Base-by-base conservation (phyloP, 1,139 yeast genomes). In the Magnusiomyces clavatus region DNA sequence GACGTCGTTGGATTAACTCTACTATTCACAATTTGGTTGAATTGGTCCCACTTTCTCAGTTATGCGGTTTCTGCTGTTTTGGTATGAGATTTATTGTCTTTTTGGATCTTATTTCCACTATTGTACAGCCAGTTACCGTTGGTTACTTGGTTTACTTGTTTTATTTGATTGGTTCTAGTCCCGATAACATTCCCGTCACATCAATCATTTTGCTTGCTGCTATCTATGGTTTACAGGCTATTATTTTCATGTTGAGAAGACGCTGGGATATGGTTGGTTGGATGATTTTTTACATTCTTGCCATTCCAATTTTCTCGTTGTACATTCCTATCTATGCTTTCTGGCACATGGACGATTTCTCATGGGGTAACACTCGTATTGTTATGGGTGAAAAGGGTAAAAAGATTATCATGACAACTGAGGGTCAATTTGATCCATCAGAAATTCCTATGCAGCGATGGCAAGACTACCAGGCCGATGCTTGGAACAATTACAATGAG, bases 261-360 rank as follows among this genome's bases (percentile, higher is more conserved):
- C 62, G 66, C 53, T 71, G 75, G 75, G 75, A 71, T 48, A 72
- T 71, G 75, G 67, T 71, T 55, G 74, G 73, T 6, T 71, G 75
- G 75, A 71, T 71, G 75, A 50, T 71, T 38, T 62, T 71, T 11
- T 71, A 71, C 56, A 60, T 71, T 38, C 53, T 68, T 3, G 74
- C 75, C 5, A 60, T 71, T 49, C 75, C 75, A 1, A 55, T 71
- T 37, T 71, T 69, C 57, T 65, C 74, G 3, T 57, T 71, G 8
- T 65, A 68, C 5, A 57, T 71, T 31, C 75, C 75, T 2, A 57
- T 71, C 35, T 71, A 71, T 54, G 63, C 75, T 8, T 71, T 71
- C 62, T 71, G 75, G 75, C 60, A 68, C 57, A 71, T 71, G 75
- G 75, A 71, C 52, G 75, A 72, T 59, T 71, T 71, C 64, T 68